phyloP scores from a whole-genome alignment of 768 basidiomycete species.

The Mycena rosella region DNA sequence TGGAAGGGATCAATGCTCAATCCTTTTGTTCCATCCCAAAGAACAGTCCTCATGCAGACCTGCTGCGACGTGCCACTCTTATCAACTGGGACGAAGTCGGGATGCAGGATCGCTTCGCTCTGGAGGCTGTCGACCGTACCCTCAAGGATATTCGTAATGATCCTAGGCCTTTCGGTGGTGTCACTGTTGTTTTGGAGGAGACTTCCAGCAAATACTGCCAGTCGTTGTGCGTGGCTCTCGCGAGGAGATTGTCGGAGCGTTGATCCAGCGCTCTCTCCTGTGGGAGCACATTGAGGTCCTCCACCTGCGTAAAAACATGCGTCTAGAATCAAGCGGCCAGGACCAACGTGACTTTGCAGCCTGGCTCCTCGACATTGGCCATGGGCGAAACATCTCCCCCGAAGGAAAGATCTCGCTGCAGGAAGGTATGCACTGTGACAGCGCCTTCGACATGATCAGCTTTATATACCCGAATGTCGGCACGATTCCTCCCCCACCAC shows the following conservation, averaged over 20 bases:
- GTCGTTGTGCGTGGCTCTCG: conserved; percentile 45
- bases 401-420: conserved; percentile 19
- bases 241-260: conserved; percentile 50
- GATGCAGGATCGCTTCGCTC: conserved; percentile 47
- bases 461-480: conserved; percentile 39
- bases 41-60: conserved; percentile 38
- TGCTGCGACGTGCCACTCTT: conserved; percentile 43
- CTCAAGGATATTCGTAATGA: conserved; percentile 43
- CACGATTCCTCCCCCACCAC: conserved; percentile 25
- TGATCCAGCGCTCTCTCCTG: conserved; percentile 47
- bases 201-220: neutral
- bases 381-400: conserved; percentile 26
- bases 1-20: conserved; percentile 33
- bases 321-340: conserved; percentile 41
- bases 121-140: conserved; percentile 51
- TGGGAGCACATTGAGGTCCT: conserved; percentile 48
- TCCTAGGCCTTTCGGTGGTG: conserved; percentile 49
- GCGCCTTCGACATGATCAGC: conserved; percentile 41
- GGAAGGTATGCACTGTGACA: conserved; percentile 36
- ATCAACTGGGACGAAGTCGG: conserved; percentile 56
- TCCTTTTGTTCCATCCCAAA: conserved; percentile 47
- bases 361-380: conserved; percentile 37
- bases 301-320: conserved; percentile 52
- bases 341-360: conserved; percentile 36
- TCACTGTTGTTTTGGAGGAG: conserved; percentile 45